A percentile compares a stretch with the other conserved stretches of the same genome.
Evolutionary conservation across 202 grass and related monocot species (phyloP).

Genomic region (Carex arenaria): DNA sequence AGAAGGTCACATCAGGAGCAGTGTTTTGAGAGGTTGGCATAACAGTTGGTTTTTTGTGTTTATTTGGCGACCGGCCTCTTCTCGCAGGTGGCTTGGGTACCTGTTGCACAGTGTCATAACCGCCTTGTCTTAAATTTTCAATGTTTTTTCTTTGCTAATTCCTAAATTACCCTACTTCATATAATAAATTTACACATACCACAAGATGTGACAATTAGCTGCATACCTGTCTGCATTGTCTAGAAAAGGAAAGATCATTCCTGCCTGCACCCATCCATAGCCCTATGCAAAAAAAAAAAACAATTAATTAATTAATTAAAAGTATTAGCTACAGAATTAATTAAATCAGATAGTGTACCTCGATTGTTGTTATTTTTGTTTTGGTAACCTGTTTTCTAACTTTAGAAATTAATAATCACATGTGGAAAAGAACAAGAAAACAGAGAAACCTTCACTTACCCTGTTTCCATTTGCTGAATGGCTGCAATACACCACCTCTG

Average conservation of each 20-base stretch:
- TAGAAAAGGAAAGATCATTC: slow-evolving; percentile 77
- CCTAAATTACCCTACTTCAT: slow-evolving; percentile 23
- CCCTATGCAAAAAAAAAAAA: slow-evolving; percentile 36
- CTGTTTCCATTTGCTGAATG: too few species aligned
- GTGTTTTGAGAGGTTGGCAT: neutral
- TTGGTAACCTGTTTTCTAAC: neutral
- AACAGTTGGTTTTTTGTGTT: slow-evolving; percentile 19
- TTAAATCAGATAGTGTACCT: neutral
- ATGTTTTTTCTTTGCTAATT: slow-evolving; percentile 39
- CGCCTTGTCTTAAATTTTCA: slow-evolving; percentile 27
- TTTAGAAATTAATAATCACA: neutral
- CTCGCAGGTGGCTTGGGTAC: slow-evolving; percentile 3
- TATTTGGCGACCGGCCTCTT: slow-evolving; percentile 27
- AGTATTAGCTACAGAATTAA: neutral
- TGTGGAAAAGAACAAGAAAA: slow-evolving; percentile 1
- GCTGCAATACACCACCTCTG: slow-evolving; percentile 32
- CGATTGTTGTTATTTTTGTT: neutral
- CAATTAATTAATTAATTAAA: neutral
- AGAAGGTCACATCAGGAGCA: slow-evolving; percentile 19
- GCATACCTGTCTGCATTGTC: slow-evolving; percentile 63
- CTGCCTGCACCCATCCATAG: slow-evolving; percentile 87
- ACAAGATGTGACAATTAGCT: neutral
- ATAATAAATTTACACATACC: slow-evolving; percentile 9
- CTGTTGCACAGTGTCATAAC: slow-evolving; percentile 11
- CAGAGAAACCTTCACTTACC: neutral